Evolutionary conservation across 208 protist species (phyloP).

Genomic region (Acanthamoeba royreba): DNA sequence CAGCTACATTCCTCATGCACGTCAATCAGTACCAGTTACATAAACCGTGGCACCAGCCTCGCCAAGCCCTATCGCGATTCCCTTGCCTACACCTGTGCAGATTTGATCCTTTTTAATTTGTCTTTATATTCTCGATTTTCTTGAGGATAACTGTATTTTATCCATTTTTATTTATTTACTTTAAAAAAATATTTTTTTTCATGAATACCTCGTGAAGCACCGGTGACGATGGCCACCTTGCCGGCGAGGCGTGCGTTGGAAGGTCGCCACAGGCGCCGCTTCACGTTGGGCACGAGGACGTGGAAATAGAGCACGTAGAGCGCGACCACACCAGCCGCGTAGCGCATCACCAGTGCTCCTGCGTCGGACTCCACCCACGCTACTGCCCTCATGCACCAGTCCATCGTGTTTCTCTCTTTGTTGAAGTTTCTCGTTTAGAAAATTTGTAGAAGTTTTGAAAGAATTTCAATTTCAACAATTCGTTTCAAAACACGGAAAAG

Average conservation of each 20-base stretch:
- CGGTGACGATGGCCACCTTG: background rate
- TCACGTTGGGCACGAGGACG: background rate
- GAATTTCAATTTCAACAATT: too few species aligned
- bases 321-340: background rate
- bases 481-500: too few species aligned
- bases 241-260: background rate
- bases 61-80: background rate
- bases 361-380: background rate
- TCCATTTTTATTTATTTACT: too few species aligned
- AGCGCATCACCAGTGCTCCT: background rate
- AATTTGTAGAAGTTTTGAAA: too few species aligned
- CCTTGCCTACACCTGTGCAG: background rate
- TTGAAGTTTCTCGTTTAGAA: too few species aligned
- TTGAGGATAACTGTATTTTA: too few species aligned
- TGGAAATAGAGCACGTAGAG: background rate
- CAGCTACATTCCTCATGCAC: too few species aligned
- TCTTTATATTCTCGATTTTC: too few species aligned
- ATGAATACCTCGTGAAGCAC: background rate
- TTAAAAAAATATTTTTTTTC: too few species aligned
- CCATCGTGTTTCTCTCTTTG: too few species aligned
- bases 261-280: background rate
- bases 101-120: background rate
- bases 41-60: slow-evolving; percentile 2
- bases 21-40: too few species aligned
- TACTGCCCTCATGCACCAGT: background rate